These are phyloP conservation scores for Exophiala sideris DNA, from an alignment of 2,329 filamentous ascomycete genomes.

Conservation along the genomic window DNA sequence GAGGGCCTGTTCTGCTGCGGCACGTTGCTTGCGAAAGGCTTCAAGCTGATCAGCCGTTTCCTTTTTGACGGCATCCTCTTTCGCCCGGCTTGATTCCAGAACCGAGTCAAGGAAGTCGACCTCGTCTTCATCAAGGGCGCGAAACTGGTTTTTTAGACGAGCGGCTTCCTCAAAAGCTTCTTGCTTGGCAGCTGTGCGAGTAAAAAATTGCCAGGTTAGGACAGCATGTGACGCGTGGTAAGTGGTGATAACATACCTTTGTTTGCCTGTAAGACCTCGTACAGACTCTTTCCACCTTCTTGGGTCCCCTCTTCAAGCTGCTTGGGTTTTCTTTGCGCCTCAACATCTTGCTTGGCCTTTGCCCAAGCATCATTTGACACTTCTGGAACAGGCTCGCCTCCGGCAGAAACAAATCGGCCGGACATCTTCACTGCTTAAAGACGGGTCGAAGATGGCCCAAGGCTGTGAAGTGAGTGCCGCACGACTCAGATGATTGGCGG, in stretches of 20 bases:
- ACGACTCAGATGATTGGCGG: too few relatives aligned
- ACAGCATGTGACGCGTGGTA: not conserved
- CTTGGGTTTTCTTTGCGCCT: conserved; percentile 27
- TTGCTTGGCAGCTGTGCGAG: conserved; percentile 44
- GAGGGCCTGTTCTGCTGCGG: conserved; percentile 53
- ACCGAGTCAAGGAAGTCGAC: conserved; percentile 55
- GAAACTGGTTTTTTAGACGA: conserved; percentile 50
- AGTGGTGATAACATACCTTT: conserved; percentile 41
- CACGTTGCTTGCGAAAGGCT: conserved; percentile 56
- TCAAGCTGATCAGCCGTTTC: conserved; percentile 60
- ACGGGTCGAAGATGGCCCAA: too few relatives aligned
- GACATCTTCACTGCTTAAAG: conserved; percentile 35
- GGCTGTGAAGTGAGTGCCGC: too few relatives aligned
- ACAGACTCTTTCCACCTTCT: conserved; percentile 48
- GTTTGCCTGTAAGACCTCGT: conserved; percentile 48
- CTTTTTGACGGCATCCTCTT: conserved; percentile 56
- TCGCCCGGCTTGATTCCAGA: conserved; percentile 53
- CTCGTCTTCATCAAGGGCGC: conserved; percentile 50
- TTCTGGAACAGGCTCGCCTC: conserved; percentile 41
- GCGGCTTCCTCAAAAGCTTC: conserved; percentile 52
- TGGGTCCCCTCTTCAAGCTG: conserved; percentile 27
- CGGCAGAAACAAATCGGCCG: conserved; percentile 42
- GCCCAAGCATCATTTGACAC: conserved; percentile 44
- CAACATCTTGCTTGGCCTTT: conserved; percentile 37
- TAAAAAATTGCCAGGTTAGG: conserved; percentile 41